Conservation (phyloP, 495 filamentous ascomycete species). For the Penicillium daleae region DNA sequence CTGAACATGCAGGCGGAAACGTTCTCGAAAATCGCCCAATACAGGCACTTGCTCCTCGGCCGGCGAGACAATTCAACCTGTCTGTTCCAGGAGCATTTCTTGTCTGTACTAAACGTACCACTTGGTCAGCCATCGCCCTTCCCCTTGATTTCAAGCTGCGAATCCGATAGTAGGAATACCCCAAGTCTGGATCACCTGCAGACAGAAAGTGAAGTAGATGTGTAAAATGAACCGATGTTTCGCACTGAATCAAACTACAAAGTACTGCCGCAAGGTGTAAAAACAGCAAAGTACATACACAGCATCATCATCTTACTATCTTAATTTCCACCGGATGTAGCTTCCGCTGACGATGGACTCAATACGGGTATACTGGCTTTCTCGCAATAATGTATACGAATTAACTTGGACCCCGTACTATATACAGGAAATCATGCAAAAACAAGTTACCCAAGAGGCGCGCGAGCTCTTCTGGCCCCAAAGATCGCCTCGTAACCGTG, state of each 20-base stretch:
- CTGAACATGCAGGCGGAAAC: constrained; percentile 10
- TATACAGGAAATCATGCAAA: constrained; percentile 1
- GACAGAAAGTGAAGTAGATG: neutral
- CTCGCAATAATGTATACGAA: neutral
- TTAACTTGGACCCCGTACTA: neutral
- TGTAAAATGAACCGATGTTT: neutral
- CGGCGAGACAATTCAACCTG: constrained; percentile 16
- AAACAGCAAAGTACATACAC: neutral
- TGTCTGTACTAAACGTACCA: neutral
- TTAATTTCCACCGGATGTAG: neutral
- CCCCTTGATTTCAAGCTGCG: constrained; percentile 1
- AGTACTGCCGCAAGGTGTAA: neutral
- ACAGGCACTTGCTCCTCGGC: constrained; percentile 20
- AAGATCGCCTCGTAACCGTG: constrained; percentile 27
- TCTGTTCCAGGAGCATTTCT: constrained; percentile 4
- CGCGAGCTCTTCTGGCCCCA: constrained; percentile 9
- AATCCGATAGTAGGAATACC: neutral
- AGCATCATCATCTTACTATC: neutral
- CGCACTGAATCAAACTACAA: neutral
- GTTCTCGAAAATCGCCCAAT: constrained; percentile 30
- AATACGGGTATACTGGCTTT: too few relatives aligned
- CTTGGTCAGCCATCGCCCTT: neutral
- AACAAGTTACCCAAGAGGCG: constrained; percentile 1
- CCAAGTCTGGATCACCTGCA: neutral
- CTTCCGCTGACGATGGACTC: neutral